A percentile compares a stretch with the other conserved stretches of the same genome.
These are phyloP conservation scores for Daphne laureola DNA, from an alignment of 441 rosid genomes.

Conservation along the genomic window DNA sequence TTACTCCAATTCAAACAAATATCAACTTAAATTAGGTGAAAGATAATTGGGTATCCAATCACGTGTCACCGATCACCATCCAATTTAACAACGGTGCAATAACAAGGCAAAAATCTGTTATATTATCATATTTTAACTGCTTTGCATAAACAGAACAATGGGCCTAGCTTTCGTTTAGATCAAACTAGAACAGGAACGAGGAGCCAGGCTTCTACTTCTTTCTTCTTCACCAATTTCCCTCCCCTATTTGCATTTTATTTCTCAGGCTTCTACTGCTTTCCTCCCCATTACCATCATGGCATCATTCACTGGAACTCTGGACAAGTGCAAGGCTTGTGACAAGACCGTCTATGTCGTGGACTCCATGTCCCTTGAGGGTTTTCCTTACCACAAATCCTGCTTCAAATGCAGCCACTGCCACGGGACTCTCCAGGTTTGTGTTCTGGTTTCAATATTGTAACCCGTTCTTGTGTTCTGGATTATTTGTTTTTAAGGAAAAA, in stretches of 20 bases:
- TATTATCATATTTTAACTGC: slow-evolving; percentile 22
- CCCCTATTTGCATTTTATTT: slow-evolving; percentile 16
- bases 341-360: slow-evolving; percentile 87
- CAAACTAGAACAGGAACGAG: background rate
- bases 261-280: slow-evolving; percentile 16
- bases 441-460: background rate
- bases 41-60: slow-evolving; percentile 40
- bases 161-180: slow-evolving; percentile 7
- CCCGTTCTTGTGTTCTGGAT: background rate
- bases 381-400: slow-evolving; percentile 87
- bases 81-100: slow-evolving; percentile 22
- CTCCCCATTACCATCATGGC: slow-evolving; percentile 33
- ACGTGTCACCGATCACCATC: slow-evolving; percentile 25
- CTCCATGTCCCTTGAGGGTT: slow-evolving; percentile 74
- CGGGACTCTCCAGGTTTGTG: slow-evolving; percentile 72
- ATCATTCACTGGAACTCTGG: slow-evolving; percentile 75
- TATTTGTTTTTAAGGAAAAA: background rate
- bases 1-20: slow-evolving; percentile 37
- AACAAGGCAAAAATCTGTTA: slow-evolving; percentile 19
- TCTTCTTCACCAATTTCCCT: background rate
- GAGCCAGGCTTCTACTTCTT: background rate
- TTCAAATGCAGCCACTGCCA: slow-evolving; percentile 96
- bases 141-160: slow-evolving; percentile 30
- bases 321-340: slow-evolving; percentile 92
- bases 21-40: slow-evolving; percentile 25